phyloP scores from a whole-genome alignment of 2,329 filamentous ascomycete species.

The Alternaria triticimaculans region DNA sequence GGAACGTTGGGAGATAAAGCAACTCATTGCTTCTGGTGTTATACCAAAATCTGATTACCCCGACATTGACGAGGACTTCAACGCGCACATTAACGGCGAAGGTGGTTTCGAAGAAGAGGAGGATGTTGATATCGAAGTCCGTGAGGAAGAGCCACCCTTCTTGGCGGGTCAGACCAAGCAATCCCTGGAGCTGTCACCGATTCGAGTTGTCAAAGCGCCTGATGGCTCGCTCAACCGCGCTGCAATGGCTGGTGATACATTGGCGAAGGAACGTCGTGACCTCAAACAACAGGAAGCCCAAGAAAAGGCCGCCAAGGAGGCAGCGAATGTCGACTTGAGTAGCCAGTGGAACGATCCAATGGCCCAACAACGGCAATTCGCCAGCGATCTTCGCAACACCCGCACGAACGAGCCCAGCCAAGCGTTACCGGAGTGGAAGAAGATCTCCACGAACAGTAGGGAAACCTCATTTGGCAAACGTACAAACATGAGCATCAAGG shows the following conservation, averaged over 20 bases:
- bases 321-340: slow-evolving; percentile 79
- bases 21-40: slow-evolving; percentile 93
- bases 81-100: slow-evolving; percentile 84
- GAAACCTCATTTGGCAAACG: slow-evolving; percentile 84
- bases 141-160: slow-evolving; percentile 96
- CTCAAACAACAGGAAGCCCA: slow-evolving; percentile 87
- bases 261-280: slow-evolving; percentile 91
- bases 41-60: slow-evolving; percentile 93
- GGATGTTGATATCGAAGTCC: slow-evolving; percentile 95
- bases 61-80: slow-evolving; percentile 91
- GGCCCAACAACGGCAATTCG: slow-evolving; percentile 88
- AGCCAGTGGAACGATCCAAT: slow-evolving; percentile 98
- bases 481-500: slow-evolving; percentile 90
- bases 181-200: slow-evolving; percentile 91
- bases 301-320: slow-evolving; percentile 75
- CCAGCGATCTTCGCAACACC: slow-evolving; percentile 77
- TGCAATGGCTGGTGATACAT: slow-evolving; percentile 87
- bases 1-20: slow-evolving; percentile 96
- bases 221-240: slow-evolving; percentile 98
- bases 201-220: slow-evolving; percentile 94
- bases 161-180: slow-evolving; percentile 95
- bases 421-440: slow-evolving; percentile 90
- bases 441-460: slow-evolving; percentile 78
- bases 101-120: slow-evolving; percentile 91
- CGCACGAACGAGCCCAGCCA: slow-evolving; percentile 67